Percentiles rank a stretch among this genome's conserved stretches.
phyloP scores from a whole-genome alignment of 106 monocot species.

The Ottelia alismoides region DNA sequence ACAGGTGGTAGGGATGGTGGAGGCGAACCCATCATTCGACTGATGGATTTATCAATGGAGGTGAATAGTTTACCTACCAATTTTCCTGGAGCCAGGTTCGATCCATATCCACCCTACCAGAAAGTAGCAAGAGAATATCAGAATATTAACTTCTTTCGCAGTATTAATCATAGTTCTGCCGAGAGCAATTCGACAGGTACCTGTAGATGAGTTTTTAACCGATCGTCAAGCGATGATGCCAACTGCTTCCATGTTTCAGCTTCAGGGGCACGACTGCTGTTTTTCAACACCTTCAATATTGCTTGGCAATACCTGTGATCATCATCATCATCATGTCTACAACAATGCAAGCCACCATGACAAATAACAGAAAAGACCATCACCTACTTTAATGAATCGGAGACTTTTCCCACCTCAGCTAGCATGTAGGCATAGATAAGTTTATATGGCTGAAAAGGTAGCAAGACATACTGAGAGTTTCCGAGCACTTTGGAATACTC shows the following conservation, averaged over 20 bases:
- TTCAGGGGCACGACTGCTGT: constrained; percentile 64
- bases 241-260: constrained; percentile 67
- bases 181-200: constrained; percentile 12
- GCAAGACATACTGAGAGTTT: constrained; percentile 84
- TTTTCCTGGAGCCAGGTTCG: constrained; percentile 75
- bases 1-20: constrained; percentile 55
- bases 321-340: neutral
- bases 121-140: neutral
- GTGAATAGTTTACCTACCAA: constrained; percentile 82
- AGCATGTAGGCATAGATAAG: constrained; percentile 94
- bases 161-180: neutral
- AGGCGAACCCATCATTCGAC: constrained; percentile 86
- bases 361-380: constrained; percentile 5
- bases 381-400: constrained; percentile 74
- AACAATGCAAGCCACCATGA: neutral
- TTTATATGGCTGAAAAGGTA: constrained; percentile 93
- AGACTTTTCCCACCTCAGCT: constrained; percentile 85
- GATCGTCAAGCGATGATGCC: constrained; percentile 77
- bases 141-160: neutral
- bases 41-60: constrained; percentile 76
- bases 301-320: constrained; percentile 86
- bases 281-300: constrained; percentile 62
- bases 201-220: constrained; percentile 80
- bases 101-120: constrained; percentile 69
- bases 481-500: constrained; percentile 94